These are phyloP conservation scores for Plasmodium relictum DNA, from an alignment of 169 alveolate species.

Conservation along the genomic window DNA sequence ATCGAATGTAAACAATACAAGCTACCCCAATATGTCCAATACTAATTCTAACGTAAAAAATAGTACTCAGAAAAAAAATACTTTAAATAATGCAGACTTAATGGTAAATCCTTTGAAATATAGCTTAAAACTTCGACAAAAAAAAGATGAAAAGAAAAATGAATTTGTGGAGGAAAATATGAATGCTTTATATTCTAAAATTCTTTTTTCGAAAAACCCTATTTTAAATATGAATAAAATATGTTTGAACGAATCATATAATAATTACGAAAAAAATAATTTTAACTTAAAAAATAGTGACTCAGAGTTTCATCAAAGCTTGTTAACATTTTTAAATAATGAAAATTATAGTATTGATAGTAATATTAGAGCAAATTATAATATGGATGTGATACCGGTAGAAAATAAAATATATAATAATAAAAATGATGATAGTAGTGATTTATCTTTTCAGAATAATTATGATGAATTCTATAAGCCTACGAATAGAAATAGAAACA, in stretches of 20 bases:
- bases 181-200: background rate
- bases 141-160: background rate
- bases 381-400: background rate
- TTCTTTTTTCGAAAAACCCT: background rate
- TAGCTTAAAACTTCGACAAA: background rate
- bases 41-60: too few species aligned
- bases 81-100: too few species aligned
- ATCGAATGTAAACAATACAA: too few species aligned
- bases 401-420: background rate
- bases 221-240: conserved; percentile 1
- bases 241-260: conserved; percentile 8
- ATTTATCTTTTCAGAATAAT: background rate
- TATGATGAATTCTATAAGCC: background rate
- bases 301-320: conserved; percentile 6
- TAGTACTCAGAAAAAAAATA: too few species aligned
- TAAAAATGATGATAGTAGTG: background rate
- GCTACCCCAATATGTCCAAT: too few species aligned
- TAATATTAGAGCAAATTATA: background rate
- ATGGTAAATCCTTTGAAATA: background rate
- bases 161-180: conserved; percentile 1
- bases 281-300: background rate
- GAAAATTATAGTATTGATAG: background rate
- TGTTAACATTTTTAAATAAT: conserved; percentile 18
- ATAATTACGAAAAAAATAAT: background rate
- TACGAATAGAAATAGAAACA: too few species aligned